Evolutionary conservation across 768 basidiomycete species (phyloP).

Genomic region (Mycena filopes): DNA sequence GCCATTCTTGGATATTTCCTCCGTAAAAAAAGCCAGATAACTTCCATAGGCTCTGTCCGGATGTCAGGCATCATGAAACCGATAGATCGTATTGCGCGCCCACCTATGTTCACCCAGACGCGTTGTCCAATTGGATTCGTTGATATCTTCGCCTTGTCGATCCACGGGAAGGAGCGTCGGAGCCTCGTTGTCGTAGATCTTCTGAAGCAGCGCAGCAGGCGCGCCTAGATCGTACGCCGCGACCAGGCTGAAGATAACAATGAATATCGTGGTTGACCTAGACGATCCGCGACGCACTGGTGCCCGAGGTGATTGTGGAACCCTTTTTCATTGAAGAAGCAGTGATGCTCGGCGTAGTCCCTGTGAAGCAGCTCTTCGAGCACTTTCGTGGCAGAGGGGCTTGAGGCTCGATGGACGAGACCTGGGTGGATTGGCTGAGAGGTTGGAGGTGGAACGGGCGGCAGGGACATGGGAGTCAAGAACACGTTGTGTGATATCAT

Average conservation of each 20-base stretch:
- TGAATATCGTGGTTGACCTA: background rate
- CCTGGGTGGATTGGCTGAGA: slow-evolving; percentile 16
- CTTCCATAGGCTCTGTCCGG: slow-evolving; percentile 21
- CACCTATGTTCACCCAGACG: slow-evolving; percentile 51
- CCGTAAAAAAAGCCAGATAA: slow-evolving; percentile 24
- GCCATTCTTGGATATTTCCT: slow-evolving; percentile 12
- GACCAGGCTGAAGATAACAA: slow-evolving; percentile 42
- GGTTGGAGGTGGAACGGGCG: background rate
- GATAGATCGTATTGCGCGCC: slow-evolving; percentile 22
- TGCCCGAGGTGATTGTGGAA: slow-evolving; percentile 58
- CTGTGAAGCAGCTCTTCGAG: slow-evolving; percentile 48
- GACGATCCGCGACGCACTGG: too few relatives aligned
- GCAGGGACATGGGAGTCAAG: too few relatives aligned
- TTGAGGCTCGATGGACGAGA: slow-evolving; percentile 29
- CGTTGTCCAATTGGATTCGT: slow-evolving; percentile 45
- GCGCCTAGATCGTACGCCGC: slow-evolving; percentile 57
- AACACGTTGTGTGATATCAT: too few relatives aligned
- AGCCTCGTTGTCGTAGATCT: slow-evolving; percentile 47
- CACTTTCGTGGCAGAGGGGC: slow-evolving; percentile 40
- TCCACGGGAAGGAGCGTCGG: slow-evolving; percentile 41
- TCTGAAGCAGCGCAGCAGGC: slow-evolving; percentile 43
- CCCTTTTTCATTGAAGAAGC: slow-evolving; percentile 46
- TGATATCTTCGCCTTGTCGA: slow-evolving; percentile 40
- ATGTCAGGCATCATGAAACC: background rate
- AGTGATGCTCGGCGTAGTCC: slow-evolving; percentile 51